Evolutionary conservation across 352 stramenopile genomes (phyloP).

Genomic region (Phytopythium delawarense): DNA sequence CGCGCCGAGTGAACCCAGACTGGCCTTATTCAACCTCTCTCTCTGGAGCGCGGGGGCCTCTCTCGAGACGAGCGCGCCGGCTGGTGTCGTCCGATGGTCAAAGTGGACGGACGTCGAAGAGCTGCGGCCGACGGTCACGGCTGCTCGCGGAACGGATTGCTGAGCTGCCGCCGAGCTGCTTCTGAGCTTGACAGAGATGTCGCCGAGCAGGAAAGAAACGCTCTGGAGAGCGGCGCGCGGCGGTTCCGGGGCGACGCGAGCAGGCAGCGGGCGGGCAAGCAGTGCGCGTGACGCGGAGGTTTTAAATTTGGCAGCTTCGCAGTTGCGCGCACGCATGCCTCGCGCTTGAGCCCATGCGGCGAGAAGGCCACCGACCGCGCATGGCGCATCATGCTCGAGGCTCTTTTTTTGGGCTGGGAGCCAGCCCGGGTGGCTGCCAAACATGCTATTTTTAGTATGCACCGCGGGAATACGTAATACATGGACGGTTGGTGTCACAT

Average conservation of each 20-base stretch:
- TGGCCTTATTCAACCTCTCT: constrained; percentile 6
- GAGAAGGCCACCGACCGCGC: neutral
- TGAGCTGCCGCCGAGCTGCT: neutral
- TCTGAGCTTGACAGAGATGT: neutral
- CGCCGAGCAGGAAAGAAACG: neutral
- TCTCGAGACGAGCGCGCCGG: no score
- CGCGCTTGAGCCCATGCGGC: no score
- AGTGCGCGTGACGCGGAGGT: constrained; percentile 1
- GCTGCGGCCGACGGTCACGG: neutral
- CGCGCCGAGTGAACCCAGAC: constrained; percentile 4
- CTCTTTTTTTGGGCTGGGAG: constrained; percentile 4
- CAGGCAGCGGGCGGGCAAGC: neutral
- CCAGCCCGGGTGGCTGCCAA: neutral
- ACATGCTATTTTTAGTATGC: constrained; percentile 1
- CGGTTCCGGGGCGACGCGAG: neutral
- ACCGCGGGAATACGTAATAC: neutral
- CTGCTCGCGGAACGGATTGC: neutral
- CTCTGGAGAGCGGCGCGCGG: neutral
- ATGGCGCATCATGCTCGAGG: neutral
- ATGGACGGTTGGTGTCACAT: neutral
- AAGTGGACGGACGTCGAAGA: neutral
- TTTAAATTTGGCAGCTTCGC: constrained; percentile 5
- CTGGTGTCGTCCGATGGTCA: neutral
- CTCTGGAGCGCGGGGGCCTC: neutral
- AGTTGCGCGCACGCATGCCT: no score